These are phyloP conservation scores for Tetradesmus obliquus DNA, from an alignment of 139 green algal species.

Conservation along the genomic window DNA sequence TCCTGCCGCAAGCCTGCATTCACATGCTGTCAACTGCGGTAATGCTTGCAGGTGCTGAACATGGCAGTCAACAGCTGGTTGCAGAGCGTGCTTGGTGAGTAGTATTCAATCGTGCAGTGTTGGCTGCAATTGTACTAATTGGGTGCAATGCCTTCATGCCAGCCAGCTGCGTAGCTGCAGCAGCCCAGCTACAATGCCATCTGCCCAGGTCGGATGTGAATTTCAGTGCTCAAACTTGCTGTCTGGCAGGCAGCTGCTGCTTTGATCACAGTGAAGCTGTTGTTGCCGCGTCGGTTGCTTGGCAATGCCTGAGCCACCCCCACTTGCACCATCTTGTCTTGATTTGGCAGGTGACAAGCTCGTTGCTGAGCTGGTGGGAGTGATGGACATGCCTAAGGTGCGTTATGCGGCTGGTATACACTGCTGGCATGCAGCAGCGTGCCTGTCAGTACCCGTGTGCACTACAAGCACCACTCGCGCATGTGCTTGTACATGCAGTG, in stretches of 20 bases:
- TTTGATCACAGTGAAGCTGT: no score
- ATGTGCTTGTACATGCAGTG: neutral
- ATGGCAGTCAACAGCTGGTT: slow-evolving; percentile 62
- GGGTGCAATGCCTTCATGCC: neutral
- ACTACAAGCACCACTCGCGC: neutral
- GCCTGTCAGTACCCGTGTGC: no score
- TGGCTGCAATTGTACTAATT: neutral
- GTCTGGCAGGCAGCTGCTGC: no score
- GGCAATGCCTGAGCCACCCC: no score
- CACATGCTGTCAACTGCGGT: neutral
- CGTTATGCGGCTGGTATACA: neutral
- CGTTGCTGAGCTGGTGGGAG: slow-evolving; percentile 53
- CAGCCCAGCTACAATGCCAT: neutral
- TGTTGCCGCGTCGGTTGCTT: no score
- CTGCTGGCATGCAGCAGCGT: neutral
- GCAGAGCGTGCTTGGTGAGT: slow-evolving; percentile 13
- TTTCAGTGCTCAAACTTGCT: no score
- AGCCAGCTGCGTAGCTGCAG: neutral
- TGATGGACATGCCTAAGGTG: slow-evolving; percentile 73
- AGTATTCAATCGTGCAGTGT: neutral
- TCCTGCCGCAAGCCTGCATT: neutral
- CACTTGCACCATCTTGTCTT: no score
- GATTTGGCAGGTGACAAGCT: neutral
- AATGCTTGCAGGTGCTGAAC: slow-evolving; percentile 48
- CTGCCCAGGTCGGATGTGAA: no score